phyloP scores from a whole-genome alignment of 176 grass and related monocot genomes.

The Cymbopogon citratus region DNA sequence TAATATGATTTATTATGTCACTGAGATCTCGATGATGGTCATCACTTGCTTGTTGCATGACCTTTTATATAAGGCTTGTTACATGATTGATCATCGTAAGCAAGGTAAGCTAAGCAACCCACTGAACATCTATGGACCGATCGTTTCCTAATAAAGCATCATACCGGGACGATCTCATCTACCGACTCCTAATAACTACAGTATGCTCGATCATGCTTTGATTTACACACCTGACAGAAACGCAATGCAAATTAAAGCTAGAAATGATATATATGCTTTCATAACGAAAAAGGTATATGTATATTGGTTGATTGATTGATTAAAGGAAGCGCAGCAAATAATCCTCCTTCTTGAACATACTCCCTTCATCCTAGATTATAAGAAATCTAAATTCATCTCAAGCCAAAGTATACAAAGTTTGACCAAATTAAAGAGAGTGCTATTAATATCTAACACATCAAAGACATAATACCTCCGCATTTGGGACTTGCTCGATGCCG shows the following conservation, averaged over 20 bases:
- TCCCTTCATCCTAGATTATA: too few relatives aligned
- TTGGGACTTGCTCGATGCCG: too few relatives aligned
- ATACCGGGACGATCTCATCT: not conserved
- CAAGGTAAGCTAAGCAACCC: not conserved
- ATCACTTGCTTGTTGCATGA: not conserved
- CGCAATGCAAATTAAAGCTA: not conserved
- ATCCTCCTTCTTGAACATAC: too few relatives aligned
- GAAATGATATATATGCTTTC: not conserved
- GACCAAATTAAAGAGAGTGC: too few relatives aligned
- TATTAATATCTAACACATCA: too few relatives aligned
- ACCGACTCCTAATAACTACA: not conserved
- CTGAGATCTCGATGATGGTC: not conserved
- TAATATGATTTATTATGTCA: not conserved
- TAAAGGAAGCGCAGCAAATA: not conserved
- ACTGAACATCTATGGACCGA: not conserved
- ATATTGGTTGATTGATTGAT: not conserved
- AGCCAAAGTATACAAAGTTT: too few relatives aligned
- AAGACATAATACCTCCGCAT: too few relatives aligned
- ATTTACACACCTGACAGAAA: not conserved
- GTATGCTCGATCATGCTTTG: not conserved
- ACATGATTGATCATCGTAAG: not conserved
- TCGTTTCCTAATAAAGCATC: not conserved
- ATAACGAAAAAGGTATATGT: not conserved
- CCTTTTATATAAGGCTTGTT: not conserved
- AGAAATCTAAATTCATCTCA: too few relatives aligned